phyloP scores from a whole-genome alignment of 2,329 filamentous ascomycete species.

The Colletotrichum gloeosporioides region DNA sequence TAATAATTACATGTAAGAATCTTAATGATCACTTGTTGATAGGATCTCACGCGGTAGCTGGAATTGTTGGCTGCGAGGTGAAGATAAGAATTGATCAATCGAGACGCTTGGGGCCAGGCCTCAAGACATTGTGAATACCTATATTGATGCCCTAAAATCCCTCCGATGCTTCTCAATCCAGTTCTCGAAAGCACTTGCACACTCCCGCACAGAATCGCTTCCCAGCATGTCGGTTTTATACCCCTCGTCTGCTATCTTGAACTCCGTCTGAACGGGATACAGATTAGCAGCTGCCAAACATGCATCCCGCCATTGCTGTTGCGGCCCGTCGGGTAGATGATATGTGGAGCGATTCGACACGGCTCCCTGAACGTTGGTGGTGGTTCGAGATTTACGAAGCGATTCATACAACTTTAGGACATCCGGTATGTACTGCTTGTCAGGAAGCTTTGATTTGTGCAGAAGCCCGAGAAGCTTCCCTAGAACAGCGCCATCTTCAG shows the following conservation, averaged over 20 bases:
- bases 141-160: background rate
- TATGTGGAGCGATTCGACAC: background rate
- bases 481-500: conserved; percentile 26
- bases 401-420: background rate
- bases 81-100: background rate
- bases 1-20: background rate
- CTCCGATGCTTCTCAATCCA: background rate
- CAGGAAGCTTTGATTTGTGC: background rate
- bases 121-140: background rate
- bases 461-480: conserved; percentile 30
- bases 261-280: background rate
- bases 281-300: background rate
- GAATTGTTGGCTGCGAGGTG: background rate
- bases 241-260: background rate
- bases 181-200: background rate
- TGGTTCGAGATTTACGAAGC: background rate
- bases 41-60: background rate
- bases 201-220: background rate
- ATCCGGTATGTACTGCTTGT: background rate
- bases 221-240: background rate
- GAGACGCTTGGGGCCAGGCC: background rate
- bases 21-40: background rate
- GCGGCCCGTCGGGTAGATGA: background rate
- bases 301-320: background rate
- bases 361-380: background rate